Base-by-base conservation (phyloP, 148 eudicot species). In the Chenopodium quinoa region DNA sequence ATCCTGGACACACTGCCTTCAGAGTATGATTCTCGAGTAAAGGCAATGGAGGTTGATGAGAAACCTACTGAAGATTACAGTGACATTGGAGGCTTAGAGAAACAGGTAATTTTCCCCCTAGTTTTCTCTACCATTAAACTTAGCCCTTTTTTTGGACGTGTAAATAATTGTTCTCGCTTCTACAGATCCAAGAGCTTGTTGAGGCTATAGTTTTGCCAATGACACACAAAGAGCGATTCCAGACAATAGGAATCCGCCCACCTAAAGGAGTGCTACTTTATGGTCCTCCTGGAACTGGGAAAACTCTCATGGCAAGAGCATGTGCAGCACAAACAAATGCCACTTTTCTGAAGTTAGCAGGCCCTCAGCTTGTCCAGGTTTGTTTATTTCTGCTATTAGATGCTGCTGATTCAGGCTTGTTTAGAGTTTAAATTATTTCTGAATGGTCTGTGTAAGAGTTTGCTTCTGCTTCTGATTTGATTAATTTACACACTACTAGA, bases 311-410 rank as follows among this genome's bases (percentile, higher is more conserved):
- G 98, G 99, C 99, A 60, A 93, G 98, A 83, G 99, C 99, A 66
- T 96, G 99, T 89, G 99, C 99, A 29, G 99, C 99, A 44, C 99
- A 96, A 88, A 96, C 99, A 68, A 96, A 96, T 89, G 98, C 99
- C 84, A 93, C 99, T 81, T 96, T 93, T 84, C 80, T 96, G 81
- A 95, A 95, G 90, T 81, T 95, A 75, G 99, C 99, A 27, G 99
- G 99, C 32, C 99, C 99, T 75, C 99, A 93, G 88, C 97, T 95
- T 76, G 99, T 95, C 75, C 99, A 95, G 97, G 98, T 95, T 17
- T 56, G 62, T 17, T 56, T 17, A 56, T 17, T 5, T 56, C 48
- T 66, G 65, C 20, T 48, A 11, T 54, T 79, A 25, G 34, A 48
- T 64, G 11, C 82, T 65, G 74, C 34, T 8, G 66, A 47, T 22